Base-by-base conservation (phyloP, 257 asterid species). In the Lavandula angustifolia region DNA sequence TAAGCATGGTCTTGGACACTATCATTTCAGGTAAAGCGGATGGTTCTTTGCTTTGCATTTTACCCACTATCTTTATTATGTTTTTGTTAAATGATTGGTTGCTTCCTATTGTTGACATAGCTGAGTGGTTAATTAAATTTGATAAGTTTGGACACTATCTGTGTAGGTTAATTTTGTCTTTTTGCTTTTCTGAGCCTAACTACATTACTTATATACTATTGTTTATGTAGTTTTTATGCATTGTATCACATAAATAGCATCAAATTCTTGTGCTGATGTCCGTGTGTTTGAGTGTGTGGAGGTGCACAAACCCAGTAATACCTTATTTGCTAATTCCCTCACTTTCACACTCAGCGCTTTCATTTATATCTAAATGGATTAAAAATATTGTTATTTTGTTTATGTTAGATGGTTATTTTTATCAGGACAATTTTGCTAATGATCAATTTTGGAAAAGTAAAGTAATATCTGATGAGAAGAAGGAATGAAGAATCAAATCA, bases 1-100 rank as follows among this genome's bases (percentile, higher is more conserved):
- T 46, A 90, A 87, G 68, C 97, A 90, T 77, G 97, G 97, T 18
- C 88, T 83, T 59, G 97, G 97, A 35, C 95, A 85, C 78, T 87
- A 87, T 79, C 97, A 90, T 69, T 90, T 85, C 87, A 87, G 97
- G 97, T 89, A 79, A 43, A 6, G 5, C 5, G 4, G 6, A 4
- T 44, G 46, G 31, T 63, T 18, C 13, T 44, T 51, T 62, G 54
- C 12, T 68, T 4, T 68, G 27, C 31, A n/a, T 60, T 73, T 42
- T 66, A 22, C 42, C 56, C 7, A 8, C n/a, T n/a, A 33, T 63
- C 60, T 56, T 37, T 29, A 7, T 49, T 35, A 50, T 46, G 22
- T 54, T 66, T 34, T 10, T 7, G 1, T 54, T 48, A 56, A 46
- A 51, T 64, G 53, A 31, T 27, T 49, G 46, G 34, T 55, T 41